These are phyloP conservation scores for Podila horticola DNA, from an alignment of 192 early-diverging fungal genomes.

Conservation along the genomic window DNA sequence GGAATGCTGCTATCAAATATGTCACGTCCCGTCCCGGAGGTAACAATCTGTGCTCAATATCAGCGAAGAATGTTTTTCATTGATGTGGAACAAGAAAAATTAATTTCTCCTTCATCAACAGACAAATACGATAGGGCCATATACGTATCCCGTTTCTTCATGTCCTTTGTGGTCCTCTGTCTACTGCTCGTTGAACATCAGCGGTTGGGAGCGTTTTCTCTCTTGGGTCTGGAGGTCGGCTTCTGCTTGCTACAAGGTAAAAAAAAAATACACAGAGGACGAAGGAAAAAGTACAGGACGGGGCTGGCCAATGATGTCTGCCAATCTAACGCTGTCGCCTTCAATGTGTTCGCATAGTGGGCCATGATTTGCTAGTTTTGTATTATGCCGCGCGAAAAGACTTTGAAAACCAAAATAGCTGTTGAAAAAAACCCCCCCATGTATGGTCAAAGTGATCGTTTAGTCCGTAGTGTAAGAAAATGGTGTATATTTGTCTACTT, in stretches of 20 bases:
- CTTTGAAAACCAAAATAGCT: slow-evolving; percentile 2
- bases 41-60: too few species aligned
- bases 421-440: too few species aligned
- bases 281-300: not conserved
- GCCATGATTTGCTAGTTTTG: slow-evolving; percentile 27
- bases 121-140: slow-evolving; percentile 39
- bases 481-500: too few species aligned
- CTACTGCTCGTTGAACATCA: slow-evolving; percentile 30
- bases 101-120: too few species aligned
- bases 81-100: not conserved
- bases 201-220: slow-evolving; percentile 16
- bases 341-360: slow-evolving; percentile 2
- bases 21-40: slow-evolving; percentile 32
- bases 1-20: slow-evolving; percentile 37
- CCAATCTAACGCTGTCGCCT: not conserved
- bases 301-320: not conserved
- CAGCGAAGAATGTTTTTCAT: too few species aligned
- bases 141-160: slow-evolving; percentile 27
- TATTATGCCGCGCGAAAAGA: slow-evolving; percentile 40
- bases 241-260: slow-evolving; percentile 38
- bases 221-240: slow-evolving; percentile 31
- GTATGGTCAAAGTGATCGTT: too few species aligned
- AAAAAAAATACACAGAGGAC: not conserved
- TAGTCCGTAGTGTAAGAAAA: too few species aligned
- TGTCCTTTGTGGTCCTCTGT: slow-evolving; percentile 31